These are phyloP conservation scores for Bruguiera gymnorhiza DNA, from an alignment of 345 rosid genomes.

Conservation along the genomic window DNA sequence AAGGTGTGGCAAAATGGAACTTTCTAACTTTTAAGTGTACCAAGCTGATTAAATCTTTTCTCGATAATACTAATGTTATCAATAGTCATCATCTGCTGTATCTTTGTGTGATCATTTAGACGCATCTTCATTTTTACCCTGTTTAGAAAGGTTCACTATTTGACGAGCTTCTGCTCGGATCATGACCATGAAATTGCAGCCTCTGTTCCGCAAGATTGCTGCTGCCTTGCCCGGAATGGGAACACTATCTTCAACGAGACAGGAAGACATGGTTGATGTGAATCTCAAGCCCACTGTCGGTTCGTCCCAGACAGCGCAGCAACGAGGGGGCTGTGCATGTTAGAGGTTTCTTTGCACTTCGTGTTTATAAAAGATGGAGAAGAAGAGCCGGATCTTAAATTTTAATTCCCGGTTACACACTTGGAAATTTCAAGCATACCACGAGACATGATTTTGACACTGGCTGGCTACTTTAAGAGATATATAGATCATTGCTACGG, in stretches of 20 bases:
- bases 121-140: neutral
- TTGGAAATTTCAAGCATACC: neutral
- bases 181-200: conserved; percentile 45
- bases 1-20: conserved; percentile 41
- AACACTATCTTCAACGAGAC: conserved; percentile 74
- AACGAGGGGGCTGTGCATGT: conserved; percentile 85
- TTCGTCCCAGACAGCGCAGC: conserved; percentile 74
- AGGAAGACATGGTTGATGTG: conserved; percentile 96
- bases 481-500: neutral
- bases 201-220: conserved; percentile 88
- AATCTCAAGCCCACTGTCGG: conserved; percentile 70
- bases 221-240: conserved; percentile 98
- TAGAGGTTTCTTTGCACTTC: conserved; percentile 19
- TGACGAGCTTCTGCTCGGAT: neutral
- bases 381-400: neutral
- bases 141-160: neutral
- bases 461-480: neutral
- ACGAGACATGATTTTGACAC: conserved; percentile 1
- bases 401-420: conserved; percentile 3
- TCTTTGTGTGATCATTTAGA: neutral
- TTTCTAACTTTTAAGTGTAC: neutral
- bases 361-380: neutral
- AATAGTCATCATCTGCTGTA: no score
- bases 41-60: neutral
- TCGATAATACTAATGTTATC: no score